Percentiles rank a stretch among this genome's conserved stretches.
Evolutionary conservation across 2,329 filamentous ascomycete species (phyloP).

Genomic region (Botryotinia convoluta): DNA sequence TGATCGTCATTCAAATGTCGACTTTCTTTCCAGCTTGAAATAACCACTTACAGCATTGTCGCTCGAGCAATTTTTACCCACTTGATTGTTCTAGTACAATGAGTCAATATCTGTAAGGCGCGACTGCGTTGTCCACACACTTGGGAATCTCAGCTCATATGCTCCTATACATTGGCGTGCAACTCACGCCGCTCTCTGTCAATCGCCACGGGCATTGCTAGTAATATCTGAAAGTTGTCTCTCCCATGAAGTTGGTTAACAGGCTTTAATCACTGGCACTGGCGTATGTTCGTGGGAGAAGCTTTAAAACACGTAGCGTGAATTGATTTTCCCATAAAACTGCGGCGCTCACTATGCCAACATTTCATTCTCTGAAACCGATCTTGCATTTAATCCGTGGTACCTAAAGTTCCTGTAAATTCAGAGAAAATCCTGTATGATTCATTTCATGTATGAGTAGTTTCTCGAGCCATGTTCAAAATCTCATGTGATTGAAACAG

Average conservation of each 20-base stretch:
- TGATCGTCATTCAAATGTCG: constrained; percentile 42
- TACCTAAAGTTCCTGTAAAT: not conserved
- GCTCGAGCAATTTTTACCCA: constrained; percentile 39
- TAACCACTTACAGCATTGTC: constrained; percentile 46
- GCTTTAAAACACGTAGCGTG: constrained; percentile 40
- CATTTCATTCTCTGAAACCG: not conserved
- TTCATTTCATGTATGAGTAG: constrained; percentile 56
- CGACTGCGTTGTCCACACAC: not conserved
- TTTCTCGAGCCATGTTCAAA: constrained; percentile 53
- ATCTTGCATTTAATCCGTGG: not conserved
- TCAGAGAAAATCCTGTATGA: constrained; percentile 58
- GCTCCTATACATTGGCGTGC: not conserved
- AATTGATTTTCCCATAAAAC: constrained; percentile 49
- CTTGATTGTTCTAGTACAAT: constrained; percentile 30
- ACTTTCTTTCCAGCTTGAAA: constrained; percentile 22
- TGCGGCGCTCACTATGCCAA: constrained; percentile 43
- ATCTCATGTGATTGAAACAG: constrained; percentile 54
- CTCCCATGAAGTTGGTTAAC: not conserved
- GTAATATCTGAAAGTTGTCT: not conserved
- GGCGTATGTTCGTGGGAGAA: constrained; percentile 27
- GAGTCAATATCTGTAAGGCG: constrained; percentile 31
- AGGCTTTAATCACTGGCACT: not conserved
- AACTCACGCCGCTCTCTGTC: not conserved
- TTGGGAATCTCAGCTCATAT: not conserved
- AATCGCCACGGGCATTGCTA: not conserved